Evolutionary conservation across 139 green algal species (phyloP), one percentile per base, ranked within the genome.

Genomic region (Chlorella sp.): DNA sequence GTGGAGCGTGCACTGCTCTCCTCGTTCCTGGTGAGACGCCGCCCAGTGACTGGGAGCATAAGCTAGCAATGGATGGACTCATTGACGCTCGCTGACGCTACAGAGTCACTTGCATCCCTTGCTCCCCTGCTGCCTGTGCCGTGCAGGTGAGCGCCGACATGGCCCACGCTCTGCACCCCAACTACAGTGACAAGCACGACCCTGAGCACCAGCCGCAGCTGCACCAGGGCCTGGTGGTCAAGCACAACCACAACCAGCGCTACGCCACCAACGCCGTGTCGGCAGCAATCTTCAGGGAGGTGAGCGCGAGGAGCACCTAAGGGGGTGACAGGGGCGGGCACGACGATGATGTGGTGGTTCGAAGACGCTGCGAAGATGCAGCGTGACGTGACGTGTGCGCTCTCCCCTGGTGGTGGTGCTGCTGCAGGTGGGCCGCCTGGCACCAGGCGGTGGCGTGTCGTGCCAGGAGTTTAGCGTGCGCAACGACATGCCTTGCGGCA

Each of bases 401-500:
- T 69, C 30, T 4, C 23, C 2, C 4, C 55, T 62, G 29, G 14
- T 33, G 23, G 29, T 59, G 2, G 29, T 35, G 23, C 66, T 55
- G 17, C 78, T 73, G 69, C 71, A 88, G 79, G 72, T 83, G 30
- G 83, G 75, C 0, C 70, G 83, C 4, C 80, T 68, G 31, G 70
- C 62, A n/a, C n/a, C n/a, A n/a, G n/a, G n/a, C n/a, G n/a, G n/a
- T 2, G 85, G 88, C 61, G 85, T 98, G n/a, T 91, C 93, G n/a
- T 87, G 82, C 5, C 88, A 92, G 62, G 84, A 89, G 42, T 97
- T 97, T 71, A 85, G 84, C 22, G 94, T 99, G 36, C 85, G 92
- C 67, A 96, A 92, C 71, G 95, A 99, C 91, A 97, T 96, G 90
- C 92, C 89, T 0, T 99, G 95, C 80, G 95, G 95, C n/a, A 92